phyloP scores from a whole-genome alignment of 1,284 basidiomycete species.

The Inonotus hispidus region DNA sequence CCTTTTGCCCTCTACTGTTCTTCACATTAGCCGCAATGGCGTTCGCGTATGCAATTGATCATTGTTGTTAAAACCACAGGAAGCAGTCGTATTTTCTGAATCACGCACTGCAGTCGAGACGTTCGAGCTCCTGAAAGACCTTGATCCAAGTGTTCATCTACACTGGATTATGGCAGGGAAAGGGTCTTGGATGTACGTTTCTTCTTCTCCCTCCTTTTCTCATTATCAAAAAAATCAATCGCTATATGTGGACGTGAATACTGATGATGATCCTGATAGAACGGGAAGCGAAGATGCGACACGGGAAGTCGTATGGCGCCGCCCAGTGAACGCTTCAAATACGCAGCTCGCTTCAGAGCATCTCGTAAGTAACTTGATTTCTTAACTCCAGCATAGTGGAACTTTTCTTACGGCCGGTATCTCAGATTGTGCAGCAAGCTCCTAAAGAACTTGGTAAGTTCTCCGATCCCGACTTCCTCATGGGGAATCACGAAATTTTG shows the following conservation, averaged over 20 bases:
- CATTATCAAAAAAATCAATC: no score
- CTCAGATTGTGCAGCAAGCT: constrained; percentile 27
- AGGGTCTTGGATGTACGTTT: constrained; percentile 21
- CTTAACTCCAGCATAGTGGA: neutral
- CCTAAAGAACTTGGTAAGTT: constrained; percentile 26
- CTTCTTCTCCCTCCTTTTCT: neutral
- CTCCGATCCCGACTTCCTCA: neutral
- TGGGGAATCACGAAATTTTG: neutral
- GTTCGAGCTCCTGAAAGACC: constrained; percentile 36
- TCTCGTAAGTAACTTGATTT: constrained; percentile 41
- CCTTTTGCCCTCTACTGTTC: neutral
- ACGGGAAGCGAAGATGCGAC: constrained; percentile 35
- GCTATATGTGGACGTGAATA: no score
- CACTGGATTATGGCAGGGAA: constrained; percentile 55
- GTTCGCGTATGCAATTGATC: neutral
- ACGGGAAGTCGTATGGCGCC: constrained; percentile 49
- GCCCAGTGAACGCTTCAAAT: constrained; percentile 55
- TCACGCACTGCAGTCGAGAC: constrained; percentile 36
- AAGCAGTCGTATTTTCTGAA: constrained; percentile 52
- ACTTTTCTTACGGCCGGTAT: neutral
- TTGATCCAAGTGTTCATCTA: constrained; percentile 46
- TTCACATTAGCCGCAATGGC: neutral
- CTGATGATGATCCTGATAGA: constrained; percentile 23
- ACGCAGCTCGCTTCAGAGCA: constrained; percentile 53
- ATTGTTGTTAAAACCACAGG: constrained; percentile 26